phyloP scores from a whole-genome alignment of 1,284 basidiomycete species.

The Cryptococcus depauperatus region DNA sequence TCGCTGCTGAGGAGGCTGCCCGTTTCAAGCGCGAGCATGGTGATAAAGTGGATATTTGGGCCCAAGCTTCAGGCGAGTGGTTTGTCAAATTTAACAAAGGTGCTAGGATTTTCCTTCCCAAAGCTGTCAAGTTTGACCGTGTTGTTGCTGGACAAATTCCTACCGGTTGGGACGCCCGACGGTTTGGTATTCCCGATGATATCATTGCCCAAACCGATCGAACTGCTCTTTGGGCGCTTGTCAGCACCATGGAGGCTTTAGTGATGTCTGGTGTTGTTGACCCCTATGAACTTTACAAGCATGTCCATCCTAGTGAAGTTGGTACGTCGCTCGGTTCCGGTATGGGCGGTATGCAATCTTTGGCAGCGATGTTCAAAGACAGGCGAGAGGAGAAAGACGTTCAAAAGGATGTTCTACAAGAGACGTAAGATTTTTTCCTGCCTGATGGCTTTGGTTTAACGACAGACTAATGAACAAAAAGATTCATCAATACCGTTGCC shows the following conservation, averaged over 20 bases:
- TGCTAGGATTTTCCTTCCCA: constrained; percentile 85
- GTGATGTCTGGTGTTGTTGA: constrained; percentile 96
- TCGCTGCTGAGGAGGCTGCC: constrained; percentile 78
- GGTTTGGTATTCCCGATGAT: constrained; percentile 96
- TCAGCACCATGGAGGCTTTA: constrained; percentile 87
- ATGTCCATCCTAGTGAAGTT: constrained; percentile 93
- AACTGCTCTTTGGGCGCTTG: constrained; percentile 92
- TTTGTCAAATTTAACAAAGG: constrained; percentile 99
- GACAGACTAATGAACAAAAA: constrained; percentile 31
- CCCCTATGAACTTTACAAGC: constrained; percentile 92
- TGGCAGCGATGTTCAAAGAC: constrained; percentile 96
- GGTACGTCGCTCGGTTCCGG: constrained; percentile 87
- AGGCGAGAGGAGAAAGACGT: constrained; percentile 94
- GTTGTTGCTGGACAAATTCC: constrained; percentile 93
- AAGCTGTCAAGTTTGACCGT: constrained; percentile 90
- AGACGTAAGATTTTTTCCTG: constrained; percentile 76
- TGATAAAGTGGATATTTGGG: constrained; percentile 93
- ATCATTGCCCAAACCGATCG: constrained; percentile 92
- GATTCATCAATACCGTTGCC: constrained; percentile 94
- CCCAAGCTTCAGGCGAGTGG: constrained; percentile 81
- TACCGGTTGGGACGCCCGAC: constrained; percentile 90
- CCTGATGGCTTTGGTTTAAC: too few species aligned
- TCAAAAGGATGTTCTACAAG: constrained; percentile 95
- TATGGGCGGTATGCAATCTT: constrained; percentile 88
- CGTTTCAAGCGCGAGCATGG: constrained; percentile 97